A percentile compares a stretch with the other conserved stretches of the same genome.
Conservation (phyloP, 495 filamentous ascomycete genomes). For the Aspergillus nanangensis region DNA sequence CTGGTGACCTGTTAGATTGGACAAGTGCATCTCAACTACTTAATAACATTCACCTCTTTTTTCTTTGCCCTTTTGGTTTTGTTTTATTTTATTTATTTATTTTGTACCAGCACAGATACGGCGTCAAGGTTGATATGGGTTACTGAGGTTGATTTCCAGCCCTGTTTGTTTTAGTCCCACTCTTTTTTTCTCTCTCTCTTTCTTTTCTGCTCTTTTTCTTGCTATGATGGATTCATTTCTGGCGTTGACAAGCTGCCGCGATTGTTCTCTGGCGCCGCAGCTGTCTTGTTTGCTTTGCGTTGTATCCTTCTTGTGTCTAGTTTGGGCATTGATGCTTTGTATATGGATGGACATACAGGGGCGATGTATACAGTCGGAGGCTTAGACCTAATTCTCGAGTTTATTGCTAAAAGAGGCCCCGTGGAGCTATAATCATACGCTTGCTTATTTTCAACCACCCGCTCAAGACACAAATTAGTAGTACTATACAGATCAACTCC, state of each 20-base stretch:
- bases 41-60: conserved; percentile 2
- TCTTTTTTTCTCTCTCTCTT: neutral
- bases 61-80: neutral
- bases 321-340: neutral
- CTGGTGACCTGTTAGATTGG: conserved; percentile 37
- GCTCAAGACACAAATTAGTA: no score
- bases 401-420: no score
- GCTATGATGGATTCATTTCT: neutral
- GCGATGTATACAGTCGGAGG: no score
- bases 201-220: conserved; percentile 1
- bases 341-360: neutral
- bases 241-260: neutral
- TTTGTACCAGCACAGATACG: no score
- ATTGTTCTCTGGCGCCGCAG: neutral
- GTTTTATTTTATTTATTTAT: neutral
- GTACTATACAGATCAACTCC: no score
- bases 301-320: neutral
- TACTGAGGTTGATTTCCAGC: no score
- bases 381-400: no score
- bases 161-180: neutral
- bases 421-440: no score
- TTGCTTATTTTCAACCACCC: no score
- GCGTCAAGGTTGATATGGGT: no score
- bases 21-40: neutral
- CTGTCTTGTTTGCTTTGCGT: neutral